Base-by-base conservation (phyloP, 1,139 yeast genomes). In the Kurtzmaniella quercitrusa region DNA sequence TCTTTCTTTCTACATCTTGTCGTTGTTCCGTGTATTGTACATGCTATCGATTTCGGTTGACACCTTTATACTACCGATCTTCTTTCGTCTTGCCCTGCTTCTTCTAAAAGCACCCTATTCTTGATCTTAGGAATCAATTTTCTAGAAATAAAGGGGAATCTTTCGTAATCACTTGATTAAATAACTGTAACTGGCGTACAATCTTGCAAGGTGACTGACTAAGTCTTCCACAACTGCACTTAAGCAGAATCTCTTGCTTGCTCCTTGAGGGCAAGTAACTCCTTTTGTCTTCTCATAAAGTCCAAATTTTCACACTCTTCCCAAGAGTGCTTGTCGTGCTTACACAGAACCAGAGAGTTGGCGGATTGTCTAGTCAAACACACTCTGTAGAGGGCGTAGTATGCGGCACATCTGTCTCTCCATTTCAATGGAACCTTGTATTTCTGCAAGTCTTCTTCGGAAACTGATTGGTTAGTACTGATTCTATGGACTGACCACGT, bases 291-390 rank as follows among this genome's bases (percentile, higher is more conserved):
- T 70, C 94, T 80, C 60, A 82, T 78, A 70, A 84, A 87, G 61
- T 87, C 95, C 64, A 83, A 68, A 65, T 84, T 85, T 64, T 87
- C 87, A 65, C 95, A 87, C 58, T 85, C 87, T 66, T 87, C 95
- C 75, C 91, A 88, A 37, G 80, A 78, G 54, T 87, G 95, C 63
- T 89, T 80, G 66, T 84, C 89, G 52, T 83, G 85, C 49, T 77
- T 75, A 66, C 96, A 88, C 57, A 79, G 82, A 42, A 71, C 72
- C 8, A 71, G 61, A 3, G 70, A 61, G 55, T 71, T 70, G 45
- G 76, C 76, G 16, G 69, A 60, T 53, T 71, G 76, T 61, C 78
- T 70, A 39, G 67, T 65, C 43, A 72, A 69, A 59, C 78, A 72
- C 15, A 74, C 68, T 50, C 70, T 72, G 54, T 67, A 69, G 49